Conservation (phyloP, 768 basidiomycete genomes). For the Solioccasus polychromus region DNA sequence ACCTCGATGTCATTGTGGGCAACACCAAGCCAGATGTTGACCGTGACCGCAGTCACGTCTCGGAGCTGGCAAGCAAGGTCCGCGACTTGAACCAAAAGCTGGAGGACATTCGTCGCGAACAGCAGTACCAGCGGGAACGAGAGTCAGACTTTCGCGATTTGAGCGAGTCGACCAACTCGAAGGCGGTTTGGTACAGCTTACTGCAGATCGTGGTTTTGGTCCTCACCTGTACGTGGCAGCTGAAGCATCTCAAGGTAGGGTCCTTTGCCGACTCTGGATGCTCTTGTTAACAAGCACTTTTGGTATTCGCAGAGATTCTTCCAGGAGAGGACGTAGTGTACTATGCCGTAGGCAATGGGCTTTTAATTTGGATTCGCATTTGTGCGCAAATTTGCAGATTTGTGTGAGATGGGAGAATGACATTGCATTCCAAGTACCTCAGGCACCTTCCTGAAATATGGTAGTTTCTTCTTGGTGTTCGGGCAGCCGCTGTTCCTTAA, state of each 20-base stretch:
- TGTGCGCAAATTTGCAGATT: not conserved
- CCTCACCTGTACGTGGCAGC: constrained; percentile 88
- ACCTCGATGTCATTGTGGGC: constrained; percentile 93
- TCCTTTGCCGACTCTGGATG: not conserved
- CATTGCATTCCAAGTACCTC: not conserved
- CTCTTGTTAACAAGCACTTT: constrained; percentile 1
- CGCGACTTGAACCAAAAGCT: constrained; percentile 93
- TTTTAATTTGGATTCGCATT: constrained; percentile 6
- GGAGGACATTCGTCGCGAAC: constrained; percentile 90
- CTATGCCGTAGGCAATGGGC: constrained; percentile 7
- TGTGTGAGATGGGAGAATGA: not conserved
- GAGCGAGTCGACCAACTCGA: constrained; percentile 86
- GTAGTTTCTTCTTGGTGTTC: not conserved
- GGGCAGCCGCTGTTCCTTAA: not conserved
- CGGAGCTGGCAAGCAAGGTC: constrained; percentile 76
- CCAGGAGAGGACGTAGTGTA: constrained; percentile 66
- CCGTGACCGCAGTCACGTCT: constrained; percentile 82
- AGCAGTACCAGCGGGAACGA: constrained; percentile 96
- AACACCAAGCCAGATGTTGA: constrained; percentile 83
- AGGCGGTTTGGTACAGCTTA: constrained; percentile 93
- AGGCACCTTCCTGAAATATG: constrained; percentile 1
- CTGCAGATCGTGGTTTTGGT: constrained; percentile 83
- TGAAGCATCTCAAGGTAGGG: constrained; percentile 84
- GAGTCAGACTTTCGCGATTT: constrained; percentile 87
- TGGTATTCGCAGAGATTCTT: constrained; percentile 63